These are phyloP conservation scores for Pleurotus giganteus DNA, from an alignment of 768 basidiomycete species.

Conservation along the genomic window DNA sequence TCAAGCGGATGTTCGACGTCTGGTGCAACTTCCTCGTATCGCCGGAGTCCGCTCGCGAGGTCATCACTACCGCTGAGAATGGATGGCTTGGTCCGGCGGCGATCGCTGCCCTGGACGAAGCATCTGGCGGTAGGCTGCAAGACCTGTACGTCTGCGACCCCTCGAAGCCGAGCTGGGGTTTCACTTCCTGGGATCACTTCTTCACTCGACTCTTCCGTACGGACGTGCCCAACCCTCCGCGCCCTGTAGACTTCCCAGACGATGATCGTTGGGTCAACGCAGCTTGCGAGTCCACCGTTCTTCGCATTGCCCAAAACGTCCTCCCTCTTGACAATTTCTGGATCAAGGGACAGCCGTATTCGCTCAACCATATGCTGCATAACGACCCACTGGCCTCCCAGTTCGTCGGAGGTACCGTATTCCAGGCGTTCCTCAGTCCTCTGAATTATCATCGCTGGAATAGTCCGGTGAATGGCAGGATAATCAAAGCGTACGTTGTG, in stretches of 20 bases:
- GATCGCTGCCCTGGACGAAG: not conserved
- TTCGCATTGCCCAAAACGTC: conserved; percentile 33
- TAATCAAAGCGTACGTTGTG: not conserved
- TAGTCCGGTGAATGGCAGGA: conserved; percentile 39
- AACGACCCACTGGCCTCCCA: conserved; percentile 23
- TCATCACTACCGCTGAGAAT: conserved; percentile 32
- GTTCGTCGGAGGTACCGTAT: conserved; percentile 43
- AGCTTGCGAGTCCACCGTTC: conserved; percentile 46
- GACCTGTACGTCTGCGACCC: conserved; percentile 41
- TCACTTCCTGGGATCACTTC: conserved; percentile 42
- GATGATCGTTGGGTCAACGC: conserved; percentile 33
- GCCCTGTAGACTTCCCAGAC: conserved; percentile 29
- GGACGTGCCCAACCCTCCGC: conserved; percentile 17
- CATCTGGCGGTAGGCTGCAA: conserved; percentile 26
- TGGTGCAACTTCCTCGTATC: conserved; percentile 49
- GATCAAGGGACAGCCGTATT: conserved; percentile 54
- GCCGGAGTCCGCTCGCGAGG: conserved; percentile 38
- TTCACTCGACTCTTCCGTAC: conserved; percentile 39
- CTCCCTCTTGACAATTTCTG: conserved; percentile 43
- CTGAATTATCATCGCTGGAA: conserved; percentile 56
- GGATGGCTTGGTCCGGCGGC: conserved; percentile 44
- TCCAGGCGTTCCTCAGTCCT: conserved; percentile 51
- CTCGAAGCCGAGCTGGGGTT: conserved; percentile 33
- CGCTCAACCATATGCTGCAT: conserved; percentile 46
- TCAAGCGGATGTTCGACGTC: conserved; percentile 46